Conservation (phyloP, 306 rosid species). For the Chamaecrista fasciculata region DNA sequence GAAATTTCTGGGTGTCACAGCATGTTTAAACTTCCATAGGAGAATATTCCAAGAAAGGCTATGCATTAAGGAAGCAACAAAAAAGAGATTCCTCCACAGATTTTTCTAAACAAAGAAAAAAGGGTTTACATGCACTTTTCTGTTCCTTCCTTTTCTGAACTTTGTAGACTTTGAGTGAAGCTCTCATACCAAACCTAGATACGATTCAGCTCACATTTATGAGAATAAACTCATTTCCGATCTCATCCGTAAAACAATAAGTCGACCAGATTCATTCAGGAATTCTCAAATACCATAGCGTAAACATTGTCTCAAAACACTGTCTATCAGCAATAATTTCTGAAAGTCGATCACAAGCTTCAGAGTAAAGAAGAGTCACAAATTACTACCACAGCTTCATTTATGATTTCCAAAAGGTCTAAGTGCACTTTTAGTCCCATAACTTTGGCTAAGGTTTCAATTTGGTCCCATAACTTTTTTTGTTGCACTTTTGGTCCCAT, state of each 20-base stretch:
- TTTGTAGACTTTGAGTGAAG: neutral
- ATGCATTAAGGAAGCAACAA: neutral
- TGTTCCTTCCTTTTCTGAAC: neutral
- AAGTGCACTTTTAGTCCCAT: too few relatives aligned
- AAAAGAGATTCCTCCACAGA: neutral
- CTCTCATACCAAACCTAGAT: conserved; percentile 28
- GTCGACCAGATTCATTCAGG: conserved; percentile 23
- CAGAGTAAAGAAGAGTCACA: neutral
- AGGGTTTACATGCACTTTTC: neutral
- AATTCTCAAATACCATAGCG: conserved; percentile 17
- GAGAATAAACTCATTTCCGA: conserved; percentile 12
- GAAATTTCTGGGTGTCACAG: conserved; percentile 10
- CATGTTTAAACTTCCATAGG: conserved; percentile 13
- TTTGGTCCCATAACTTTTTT: too few relatives aligned
- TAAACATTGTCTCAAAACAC: conserved; percentile 27
- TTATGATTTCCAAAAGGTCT: conserved; percentile 10
- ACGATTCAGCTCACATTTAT: conserved; percentile 33
- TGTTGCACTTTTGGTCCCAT: too few relatives aligned
- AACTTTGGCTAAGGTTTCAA: too few relatives aligned
- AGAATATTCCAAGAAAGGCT: neutral
- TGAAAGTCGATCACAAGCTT: conserved; percentile 22
- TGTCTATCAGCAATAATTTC: conserved; percentile 29
- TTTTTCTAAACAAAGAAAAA: neutral
- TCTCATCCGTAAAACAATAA: conserved; percentile 6
- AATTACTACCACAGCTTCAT: neutral